These are phyloP conservation scores for Yamadazyma spencermartinsiae DNA, from an alignment of 1,139 yeast species.

Conservation along the genomic window DNA sequence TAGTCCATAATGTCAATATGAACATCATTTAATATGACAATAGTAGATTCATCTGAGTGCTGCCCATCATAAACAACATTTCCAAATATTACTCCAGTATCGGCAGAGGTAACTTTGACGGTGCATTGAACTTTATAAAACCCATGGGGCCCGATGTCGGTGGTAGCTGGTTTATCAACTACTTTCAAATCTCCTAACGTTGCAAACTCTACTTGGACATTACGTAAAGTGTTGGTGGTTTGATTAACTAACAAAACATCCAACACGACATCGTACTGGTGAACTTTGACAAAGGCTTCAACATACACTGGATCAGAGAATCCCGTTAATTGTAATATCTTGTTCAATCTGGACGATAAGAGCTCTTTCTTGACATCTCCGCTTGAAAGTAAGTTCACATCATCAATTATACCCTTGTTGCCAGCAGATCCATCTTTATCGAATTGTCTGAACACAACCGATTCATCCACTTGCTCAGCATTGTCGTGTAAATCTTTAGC, in stretches of 20 bases:
- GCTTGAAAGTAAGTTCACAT: slow-evolving; percentile 41
- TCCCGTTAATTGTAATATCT: slow-evolving; percentile 92
- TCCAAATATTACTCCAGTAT: slow-evolving; percentile 96
- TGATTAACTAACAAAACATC: slow-evolving; percentile 95
- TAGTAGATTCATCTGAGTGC: slow-evolving; percentile 85
- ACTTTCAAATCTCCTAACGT: slow-evolving; percentile 95
- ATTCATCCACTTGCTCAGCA: slow-evolving; percentile 82
- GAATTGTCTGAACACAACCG: slow-evolving; percentile 82
- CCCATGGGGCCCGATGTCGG: slow-evolving; percentile 94
- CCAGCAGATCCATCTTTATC: slow-evolving; percentile 48
- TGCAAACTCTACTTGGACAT: slow-evolving; percentile 92
- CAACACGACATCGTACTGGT: slow-evolving; percentile 92
- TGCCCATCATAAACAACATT: slow-evolving; percentile 96
- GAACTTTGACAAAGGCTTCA: slow-evolving; percentile 92
- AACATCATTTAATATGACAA: slow-evolving; percentile 91
- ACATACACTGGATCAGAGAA: slow-evolving; percentile 98
- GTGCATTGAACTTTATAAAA: slow-evolving; percentile 89
- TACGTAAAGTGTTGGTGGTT: slow-evolving; percentile 86
- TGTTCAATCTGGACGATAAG: slow-evolving; percentile 75
- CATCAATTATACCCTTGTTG: slow-evolving; percentile 44
- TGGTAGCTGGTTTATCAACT: slow-evolving; percentile 89
- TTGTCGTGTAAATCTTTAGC: slow-evolving; percentile 64
- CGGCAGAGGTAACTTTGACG: slow-evolving; percentile 93
- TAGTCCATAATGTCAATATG: slow-evolving; percentile 97
- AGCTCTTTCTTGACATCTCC: slow-evolving; percentile 54